Evolutionary conservation across 2,329 filamentous ascomycete species (phyloP), one percentile per base, ranked within the genome.

Genomic region (Neurospora sp.): DNA sequence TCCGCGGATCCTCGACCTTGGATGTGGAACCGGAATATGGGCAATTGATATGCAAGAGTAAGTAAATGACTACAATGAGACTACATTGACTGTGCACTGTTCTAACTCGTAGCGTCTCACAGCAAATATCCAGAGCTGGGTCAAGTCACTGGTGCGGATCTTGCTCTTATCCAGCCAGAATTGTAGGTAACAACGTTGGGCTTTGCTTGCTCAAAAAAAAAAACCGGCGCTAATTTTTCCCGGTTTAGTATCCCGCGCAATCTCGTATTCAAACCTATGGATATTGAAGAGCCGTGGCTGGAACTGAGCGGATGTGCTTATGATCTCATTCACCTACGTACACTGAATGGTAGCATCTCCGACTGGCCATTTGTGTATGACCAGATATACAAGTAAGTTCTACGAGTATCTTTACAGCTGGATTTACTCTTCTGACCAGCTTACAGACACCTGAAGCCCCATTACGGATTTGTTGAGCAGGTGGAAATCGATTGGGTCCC

Each of bases 21-120:
- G 93, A 58, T 94, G 91, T 73, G 95, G 94, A 23, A 97, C 93
- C 0, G 93, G 93, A 46, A 95, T 97, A 72, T 98, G 95, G 95
- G 88, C 91, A 52, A 92, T 96, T 75, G 91, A 95, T 74, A 91
- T 97, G 81, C 91, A 91, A 73, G 89, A 91, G 86, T 93, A 83
- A 81, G 88, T 79, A 7, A 46, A 23, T 38, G 6, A 33, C 17
- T 36, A 33, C 19, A 8, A 15, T 15, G 19, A 58, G 40, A 42
- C 40, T 46, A 46, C n/a, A 46, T 46, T 36, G 52, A 62, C 9
- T 46, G 9, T 62, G 13, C 8, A 62, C 19, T 62, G 28, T 17
- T 62, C 28, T 62, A 36, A 62, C 52, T 10, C 10, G 15, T 33
- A 10, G 23, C 68, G 39, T 38, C 38, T 69, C n/a, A 13, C 46